These are phyloP conservation scores for Posidonia australis DNA, from an alignment of 106 monocot species.

Conservation along the genomic window DNA sequence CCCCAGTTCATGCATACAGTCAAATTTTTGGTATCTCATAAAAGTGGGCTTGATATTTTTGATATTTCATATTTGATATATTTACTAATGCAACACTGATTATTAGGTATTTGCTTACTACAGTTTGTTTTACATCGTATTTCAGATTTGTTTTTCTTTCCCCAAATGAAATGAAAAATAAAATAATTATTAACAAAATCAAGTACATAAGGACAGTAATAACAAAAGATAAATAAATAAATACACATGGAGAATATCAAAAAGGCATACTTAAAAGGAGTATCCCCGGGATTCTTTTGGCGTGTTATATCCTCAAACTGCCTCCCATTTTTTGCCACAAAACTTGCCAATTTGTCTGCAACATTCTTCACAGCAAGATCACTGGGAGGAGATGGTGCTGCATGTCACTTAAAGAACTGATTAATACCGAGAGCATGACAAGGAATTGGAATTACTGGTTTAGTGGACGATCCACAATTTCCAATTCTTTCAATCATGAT, in stretches of 20 bases:
- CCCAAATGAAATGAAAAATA: neutral
- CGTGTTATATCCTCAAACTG: slow-evolving; percentile 81
- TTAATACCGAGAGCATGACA: slow-evolving; percentile 86
- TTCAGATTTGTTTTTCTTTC: too few relatives aligned
- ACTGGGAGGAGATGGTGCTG: slow-evolving; percentile 78
- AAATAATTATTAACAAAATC: neutral
- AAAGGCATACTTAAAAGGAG: slow-evolving; percentile 76
- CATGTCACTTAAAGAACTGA: slow-evolving; percentile 95
- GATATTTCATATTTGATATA: too few relatives aligned
- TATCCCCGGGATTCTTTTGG: slow-evolving; percentile 93
- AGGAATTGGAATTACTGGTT: slow-evolving; percentile 60
- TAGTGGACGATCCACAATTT: slow-evolving; percentile 63
- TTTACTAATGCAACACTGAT: too few relatives aligned
- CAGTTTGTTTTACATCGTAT: too few relatives aligned
- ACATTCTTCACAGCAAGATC: slow-evolving; percentile 74
- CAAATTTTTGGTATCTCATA: too few relatives aligned
- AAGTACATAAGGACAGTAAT: too few relatives aligned
- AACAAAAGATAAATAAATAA: neutral
- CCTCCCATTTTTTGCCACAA: slow-evolving; percentile 96
- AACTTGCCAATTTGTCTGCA: slow-evolving; percentile 78
- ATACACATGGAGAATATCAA: neutral
- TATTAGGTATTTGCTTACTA: too few relatives aligned
- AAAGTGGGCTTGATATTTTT: too few relatives aligned
- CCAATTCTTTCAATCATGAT: slow-evolving; percentile 78
- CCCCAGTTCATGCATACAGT: too few relatives aligned